Evolutionary conservation across 805 yeast genomes (phyloP), one percentile per base, ranked within the genome.

Genomic region (Myxozyma mucilagina): DNA sequence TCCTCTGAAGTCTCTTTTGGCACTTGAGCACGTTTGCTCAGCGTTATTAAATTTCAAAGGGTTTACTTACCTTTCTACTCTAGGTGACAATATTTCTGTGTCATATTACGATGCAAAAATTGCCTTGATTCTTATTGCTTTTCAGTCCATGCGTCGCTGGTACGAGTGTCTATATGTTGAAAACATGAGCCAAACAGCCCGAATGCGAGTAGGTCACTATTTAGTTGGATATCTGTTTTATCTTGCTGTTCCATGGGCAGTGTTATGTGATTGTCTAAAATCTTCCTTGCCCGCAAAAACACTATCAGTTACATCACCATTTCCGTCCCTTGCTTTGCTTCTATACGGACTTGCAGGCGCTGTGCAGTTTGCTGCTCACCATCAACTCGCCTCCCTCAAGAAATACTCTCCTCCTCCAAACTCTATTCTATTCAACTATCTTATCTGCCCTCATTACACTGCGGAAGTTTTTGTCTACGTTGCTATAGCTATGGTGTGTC

Each of bases 381-480:
- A 38, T 5, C 77, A 81, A 56, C 75, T 87, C 54, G 76, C 88
- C 0, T 48, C 66, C 6, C 74, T 86, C 36, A 71, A 69, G 38
- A 87, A 87, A 70, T 87, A 87, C 72, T 71, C 80, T 0, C 67
- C 77, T 16, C 90, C 91, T 0, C 66, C 66, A 13, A 38, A 61
- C 0, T 18, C 64, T 8, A 18, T 49, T 20, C 64, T 80, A 51
- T 81, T 83, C 67, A 67, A 67, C 31, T 67, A 65, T 14, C 76
- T 78, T 2, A 75, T 83, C 3, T 82, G 86, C 63, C 87, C 90
- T 0, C 91, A 87, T 70, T 87, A 86, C 65, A 73, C 82, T 7
- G 84, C 83, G 65, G 92, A 87, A 68, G 72, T 84, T 5, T 47
- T 76, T 31, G 75, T 86, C 14, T 87, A 87, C 65, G 34, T 75